These are phyloP conservation scores for Isoetes engelmannii DNA, from an alignment of 83 land plant genomes.

Conservation along the genomic window DNA sequence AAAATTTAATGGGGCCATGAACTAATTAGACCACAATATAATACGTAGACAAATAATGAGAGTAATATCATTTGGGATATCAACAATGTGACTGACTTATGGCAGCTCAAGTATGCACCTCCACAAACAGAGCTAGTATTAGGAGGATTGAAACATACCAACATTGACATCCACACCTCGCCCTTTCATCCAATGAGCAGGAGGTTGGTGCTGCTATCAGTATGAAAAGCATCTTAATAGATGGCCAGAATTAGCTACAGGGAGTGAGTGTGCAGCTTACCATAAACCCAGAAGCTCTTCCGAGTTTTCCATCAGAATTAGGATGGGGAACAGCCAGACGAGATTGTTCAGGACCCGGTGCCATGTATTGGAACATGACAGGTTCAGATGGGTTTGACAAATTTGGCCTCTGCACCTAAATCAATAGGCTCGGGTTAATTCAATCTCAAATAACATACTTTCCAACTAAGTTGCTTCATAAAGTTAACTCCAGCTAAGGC, in stretches of 20 bases:
- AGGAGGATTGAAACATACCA: constrained; percentile 30
- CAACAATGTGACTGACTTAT: no score
- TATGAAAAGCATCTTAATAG: no score
- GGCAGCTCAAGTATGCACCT: no score
- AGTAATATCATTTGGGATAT: no score
- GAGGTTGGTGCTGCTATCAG: constrained; percentile 28
- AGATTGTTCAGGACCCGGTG: constrained; percentile 53
- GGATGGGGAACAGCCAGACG: constrained; percentile 28
- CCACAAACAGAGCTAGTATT: not conserved
- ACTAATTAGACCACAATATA: no score
- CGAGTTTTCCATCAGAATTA: constrained; percentile 30
- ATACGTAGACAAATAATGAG: no score
- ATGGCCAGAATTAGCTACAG: no score
- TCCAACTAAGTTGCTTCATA: no score
- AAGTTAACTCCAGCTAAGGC: no score
- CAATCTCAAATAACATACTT: no score
- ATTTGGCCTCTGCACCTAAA: constrained; percentile 41
- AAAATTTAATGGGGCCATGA: no score
- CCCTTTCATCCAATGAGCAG: constrained; percentile 61
- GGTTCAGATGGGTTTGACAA: constrained; percentile 44
- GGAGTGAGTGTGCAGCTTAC: constrained; percentile 20
- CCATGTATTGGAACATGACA: constrained; percentile 51
- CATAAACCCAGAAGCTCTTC: constrained; percentile 72
- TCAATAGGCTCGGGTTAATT: no score
- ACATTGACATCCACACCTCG: constrained; percentile 60